Conservation (phyloP, 208 protist species). For the Trypanosoma boissoni region DNA sequence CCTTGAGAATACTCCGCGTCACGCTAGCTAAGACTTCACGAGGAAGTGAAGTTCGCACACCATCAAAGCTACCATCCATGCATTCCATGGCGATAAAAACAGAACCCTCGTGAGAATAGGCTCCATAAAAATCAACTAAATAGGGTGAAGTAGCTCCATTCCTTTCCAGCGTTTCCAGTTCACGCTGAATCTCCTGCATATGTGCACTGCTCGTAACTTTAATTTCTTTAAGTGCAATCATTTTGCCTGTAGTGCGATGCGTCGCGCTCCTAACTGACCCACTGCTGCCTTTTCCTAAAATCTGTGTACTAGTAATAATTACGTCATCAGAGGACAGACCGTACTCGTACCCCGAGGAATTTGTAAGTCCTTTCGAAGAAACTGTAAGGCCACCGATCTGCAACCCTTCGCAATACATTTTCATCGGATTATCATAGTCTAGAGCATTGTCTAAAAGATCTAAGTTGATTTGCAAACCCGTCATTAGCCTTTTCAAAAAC, state of each 20-base stretch:
- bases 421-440: conserved; percentile 32
- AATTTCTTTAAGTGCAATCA: conserved; percentile 86
- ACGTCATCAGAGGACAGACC: conserved; percentile 79
- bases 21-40: conserved; percentile 54
- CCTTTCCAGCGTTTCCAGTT: conserved; percentile 82
- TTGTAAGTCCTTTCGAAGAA: conserved; percentile 67
- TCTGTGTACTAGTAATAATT: conserved; percentile 43
- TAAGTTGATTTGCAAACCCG: conserved; percentile 75
- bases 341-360: conserved; percentile 44
- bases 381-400: conserved; percentile 74
- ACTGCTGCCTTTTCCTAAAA: conserved; percentile 82
- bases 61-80: conserved; percentile 86
- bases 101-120: conserved; percentile 82
- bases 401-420: conserved; percentile 55
- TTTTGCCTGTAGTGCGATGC: conserved; percentile 49
- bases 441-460: conserved; percentile 43
- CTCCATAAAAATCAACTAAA: conserved; percentile 88
- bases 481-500: conserved; percentile 4
- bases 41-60: conserved; percentile 55
- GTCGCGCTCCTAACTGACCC: conserved; percentile 69
- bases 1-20: conserved; percentile 75
- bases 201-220: conserved; percentile 73
- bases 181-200: conserved; percentile 73
- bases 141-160: conserved; percentile 32
- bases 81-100: conserved; percentile 92